Evolutionary conservation across 139 green algal genomes (phyloP).

Genomic region (Desmodesmus armatus): DNA sequence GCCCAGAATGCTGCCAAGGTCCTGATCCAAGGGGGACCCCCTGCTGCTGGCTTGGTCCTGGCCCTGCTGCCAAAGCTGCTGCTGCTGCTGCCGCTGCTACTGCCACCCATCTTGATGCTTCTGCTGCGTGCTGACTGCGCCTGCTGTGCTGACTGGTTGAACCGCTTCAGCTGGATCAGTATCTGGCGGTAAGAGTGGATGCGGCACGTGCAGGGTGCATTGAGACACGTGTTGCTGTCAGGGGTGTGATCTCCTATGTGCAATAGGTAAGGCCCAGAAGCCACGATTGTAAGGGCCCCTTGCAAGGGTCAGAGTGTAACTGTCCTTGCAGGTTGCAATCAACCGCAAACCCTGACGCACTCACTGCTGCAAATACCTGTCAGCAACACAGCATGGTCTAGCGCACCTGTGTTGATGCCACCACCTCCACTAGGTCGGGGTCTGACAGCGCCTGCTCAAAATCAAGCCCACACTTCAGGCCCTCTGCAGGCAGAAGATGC

Average conservation of each 20-base stretch:
- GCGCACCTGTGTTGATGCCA: constrained; percentile 71
- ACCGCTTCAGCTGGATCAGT: constrained; percentile 82
- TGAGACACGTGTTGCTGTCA: not conserved
- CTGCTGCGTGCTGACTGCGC: constrained; percentile 14
- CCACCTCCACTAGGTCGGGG: constrained; percentile 62
- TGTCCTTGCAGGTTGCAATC: not conserved
- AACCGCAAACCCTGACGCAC: not conserved
- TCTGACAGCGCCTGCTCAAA: constrained; percentile 67
- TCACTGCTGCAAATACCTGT: not conserved
- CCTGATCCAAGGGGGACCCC: constrained; percentile 31
- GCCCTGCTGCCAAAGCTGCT: constrained; percentile 21
- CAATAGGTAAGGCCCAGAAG: not conserved
- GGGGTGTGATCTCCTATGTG: not conserved
- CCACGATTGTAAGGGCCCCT: not conserved
- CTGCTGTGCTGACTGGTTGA: constrained; percentile 58
- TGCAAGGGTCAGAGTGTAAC: not conserved
- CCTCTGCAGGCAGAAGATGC: constrained; percentile 62
- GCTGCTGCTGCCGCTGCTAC: constrained; percentile 7
- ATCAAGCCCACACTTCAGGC: constrained; percentile 73
- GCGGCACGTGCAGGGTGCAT: not conserved
- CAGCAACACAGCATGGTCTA: not conserved
- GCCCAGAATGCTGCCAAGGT: constrained; percentile 58
- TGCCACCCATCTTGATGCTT: not conserved
- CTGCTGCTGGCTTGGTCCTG: not conserved
- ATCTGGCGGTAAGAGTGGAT: constrained; percentile 62